Evolutionary conservation across 2,329 filamentous ascomycete species (phyloP), one percentile per base, ranked within the genome.

Genomic region (Cadophora sp.): DNA sequence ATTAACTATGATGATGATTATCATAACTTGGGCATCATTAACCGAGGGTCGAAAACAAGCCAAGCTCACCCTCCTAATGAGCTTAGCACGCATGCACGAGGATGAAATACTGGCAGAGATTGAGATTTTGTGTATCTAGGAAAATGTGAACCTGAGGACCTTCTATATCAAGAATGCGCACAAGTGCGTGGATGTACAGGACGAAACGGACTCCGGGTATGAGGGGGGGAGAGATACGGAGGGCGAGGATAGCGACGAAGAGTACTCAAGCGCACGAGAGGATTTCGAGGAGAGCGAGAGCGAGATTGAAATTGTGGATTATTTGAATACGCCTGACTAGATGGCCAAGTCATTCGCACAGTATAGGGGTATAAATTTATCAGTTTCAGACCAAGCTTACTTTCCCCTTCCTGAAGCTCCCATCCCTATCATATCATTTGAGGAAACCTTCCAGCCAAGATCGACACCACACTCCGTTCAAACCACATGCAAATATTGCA

Each of bases 291-390:
- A 45, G 24, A 30, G 24, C 1, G 48, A 51, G 22, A 36, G 30
- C 18, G 51, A 56, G 33, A 18, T 4, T 20, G 8, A 11, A 11
- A 1, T 14, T 56, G 33, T 41, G n/a, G 36, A 58, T 41, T 58
- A 58, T 58, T 24, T 39, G 9, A 39, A 41, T 43, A 58, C 53
- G 6, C 53, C 33, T 41, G 30, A 39, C 11, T 22, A 39, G 20
- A 58, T 39, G 1, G 36, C 16, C n/a, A 36, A 39, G 9, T 14
- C 33, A 33, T 56, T 39, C n/a, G n/a, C 24, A 58, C 22, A 30
- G 27, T n/a, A n/a, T n/a, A n/a, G 27, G 53, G 53, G 53, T 58
- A 58, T 58, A 58, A 4, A 24, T 20, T 24, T 24, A 43, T 58
- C 20, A 41, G 11, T 22, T 24, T 39, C 20, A 41, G 30, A 43